These are phyloP conservation scores for Colletotrichum sp. DNA, from an alignment of 2,329 filamentous ascomycete species.

Conservation along the genomic window DNA sequence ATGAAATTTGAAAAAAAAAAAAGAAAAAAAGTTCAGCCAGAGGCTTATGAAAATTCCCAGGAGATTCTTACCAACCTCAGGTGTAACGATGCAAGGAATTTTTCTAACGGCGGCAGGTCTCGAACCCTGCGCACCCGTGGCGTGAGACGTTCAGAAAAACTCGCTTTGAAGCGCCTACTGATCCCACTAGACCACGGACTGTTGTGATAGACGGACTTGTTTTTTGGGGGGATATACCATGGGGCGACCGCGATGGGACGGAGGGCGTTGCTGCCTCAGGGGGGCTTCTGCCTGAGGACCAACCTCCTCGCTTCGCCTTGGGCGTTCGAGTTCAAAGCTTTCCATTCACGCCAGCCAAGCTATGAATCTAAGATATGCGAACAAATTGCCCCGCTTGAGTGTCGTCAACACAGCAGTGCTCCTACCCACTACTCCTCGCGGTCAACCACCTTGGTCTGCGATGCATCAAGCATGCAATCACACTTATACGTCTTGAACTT, in stretches of 20 bases:
- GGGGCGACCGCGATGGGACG: not conserved
- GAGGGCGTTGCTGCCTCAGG: not conserved
- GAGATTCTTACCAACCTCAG: constrained; percentile 8
- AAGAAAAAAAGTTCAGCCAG: not conserved
- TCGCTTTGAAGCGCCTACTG: not conserved
- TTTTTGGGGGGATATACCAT: not conserved
- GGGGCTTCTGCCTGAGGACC: not conserved
- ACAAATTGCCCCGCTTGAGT: not conserved
- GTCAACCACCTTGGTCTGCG: not conserved
- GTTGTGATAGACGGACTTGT: not conserved
- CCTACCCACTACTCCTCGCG: not conserved
- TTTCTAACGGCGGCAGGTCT: not conserved
- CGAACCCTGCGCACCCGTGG: not conserved
- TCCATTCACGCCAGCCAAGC: not conserved
- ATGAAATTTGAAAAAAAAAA: not conserved
- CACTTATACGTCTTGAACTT: constrained; percentile 13
- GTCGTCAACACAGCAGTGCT: not conserved
- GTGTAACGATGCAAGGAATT: not conserved
- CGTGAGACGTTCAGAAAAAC: not conserved
- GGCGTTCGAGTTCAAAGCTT: not conserved
- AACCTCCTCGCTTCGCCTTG: not conserved
- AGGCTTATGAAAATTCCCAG: not conserved
- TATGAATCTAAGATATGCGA: not conserved
- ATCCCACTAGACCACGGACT: not conserved
- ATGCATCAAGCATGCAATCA: not conserved